Percentiles rank a stretch among this genome's conserved stretches.
Evolutionary conservation across 768 basidiomycete genomes (phyloP).

Genomic region (Fomitopsis pulvina): DNA sequence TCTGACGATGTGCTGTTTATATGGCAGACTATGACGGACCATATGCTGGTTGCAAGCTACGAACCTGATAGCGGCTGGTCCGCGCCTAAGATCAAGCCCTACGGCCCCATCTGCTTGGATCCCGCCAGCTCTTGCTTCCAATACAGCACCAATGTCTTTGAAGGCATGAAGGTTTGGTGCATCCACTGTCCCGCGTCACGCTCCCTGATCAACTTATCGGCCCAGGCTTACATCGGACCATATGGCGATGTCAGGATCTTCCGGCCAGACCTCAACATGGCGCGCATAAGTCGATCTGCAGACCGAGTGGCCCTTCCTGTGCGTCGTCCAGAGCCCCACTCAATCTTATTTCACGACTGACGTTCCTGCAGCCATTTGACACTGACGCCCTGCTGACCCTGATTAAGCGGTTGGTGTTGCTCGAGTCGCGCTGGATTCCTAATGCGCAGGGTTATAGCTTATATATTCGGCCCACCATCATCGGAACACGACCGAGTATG

Average conservation of each 20-base stretch:
- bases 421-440: conserved; percentile 88
- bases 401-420: conserved; percentile 57
- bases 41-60: conserved; percentile 70
- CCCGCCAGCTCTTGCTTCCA: conserved; percentile 52
- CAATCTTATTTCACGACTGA: conserved; percentile 9
- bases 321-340: conserved; percentile 15
- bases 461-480: conserved; percentile 82
- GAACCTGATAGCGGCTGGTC: conserved; percentile 63
- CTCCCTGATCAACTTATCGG: neutral
- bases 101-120: conserved; percentile 52
- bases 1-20: neutral
- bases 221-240: conserved; percentile 62
- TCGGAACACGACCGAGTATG: conserved; percentile 36
- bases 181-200: neutral
- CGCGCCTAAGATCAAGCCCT: conserved; percentile 66
- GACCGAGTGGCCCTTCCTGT: conserved; percentile 71
- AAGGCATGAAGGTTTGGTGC: conserved; percentile 57
- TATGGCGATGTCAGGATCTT: conserved; percentile 73
- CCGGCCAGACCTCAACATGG: conserved; percentile 82
- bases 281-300: conserved; percentile 62
- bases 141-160: conserved; percentile 54
- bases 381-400: conserved; percentile 40
- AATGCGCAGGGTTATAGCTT: conserved; percentile 64
- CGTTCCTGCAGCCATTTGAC: conserved; percentile 33
- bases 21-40: conserved; percentile 57